phyloP scores from a whole-genome alignment of 2,329 filamentous ascomycete genomes.

The Balansia obtecta region DNA sequence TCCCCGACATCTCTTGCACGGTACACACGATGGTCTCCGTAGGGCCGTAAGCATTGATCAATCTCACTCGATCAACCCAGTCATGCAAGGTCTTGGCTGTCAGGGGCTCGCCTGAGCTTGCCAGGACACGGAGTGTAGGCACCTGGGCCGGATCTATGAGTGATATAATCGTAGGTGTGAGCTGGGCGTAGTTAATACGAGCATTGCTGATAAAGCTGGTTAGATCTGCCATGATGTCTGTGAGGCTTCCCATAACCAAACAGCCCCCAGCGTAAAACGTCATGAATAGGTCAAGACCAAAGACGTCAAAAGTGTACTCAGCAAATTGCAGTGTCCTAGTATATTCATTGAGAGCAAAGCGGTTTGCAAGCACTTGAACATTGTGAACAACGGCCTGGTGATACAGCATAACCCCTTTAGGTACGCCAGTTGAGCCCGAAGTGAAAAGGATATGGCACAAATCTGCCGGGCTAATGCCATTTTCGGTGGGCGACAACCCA shows the following conservation, averaged over 20 bases:
- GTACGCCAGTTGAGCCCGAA: background rate
- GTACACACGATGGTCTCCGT: background rate
- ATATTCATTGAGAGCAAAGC: background rate
- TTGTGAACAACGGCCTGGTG: background rate
- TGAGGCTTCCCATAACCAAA: background rate
- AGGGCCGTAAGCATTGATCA: background rate
- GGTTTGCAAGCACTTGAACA: background rate
- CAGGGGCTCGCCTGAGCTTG: background rate
- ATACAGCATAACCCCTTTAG: slow-evolving; percentile 1
- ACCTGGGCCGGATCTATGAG: background rate
- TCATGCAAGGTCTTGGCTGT: background rate
- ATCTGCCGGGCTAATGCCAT: background rate
- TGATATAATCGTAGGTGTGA: background rate
- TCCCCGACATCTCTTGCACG: background rate
- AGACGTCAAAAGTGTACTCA: background rate
- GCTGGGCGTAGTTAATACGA: background rate
- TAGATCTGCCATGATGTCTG: background rate
- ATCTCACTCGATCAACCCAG: background rate
- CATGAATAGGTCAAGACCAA: slow-evolving; percentile 1
- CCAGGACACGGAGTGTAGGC: background rate
- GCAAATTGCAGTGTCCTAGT: background rate
- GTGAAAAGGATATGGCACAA: slow-evolving; percentile 1
- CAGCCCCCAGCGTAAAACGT: background rate
- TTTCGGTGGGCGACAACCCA: background rate
- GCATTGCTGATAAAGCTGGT: background rate